These are phyloP conservation scores for Rossbeevera mucosa DNA, from an alignment of 768 basidiomycete genomes.

Conservation along the genomic window DNA sequence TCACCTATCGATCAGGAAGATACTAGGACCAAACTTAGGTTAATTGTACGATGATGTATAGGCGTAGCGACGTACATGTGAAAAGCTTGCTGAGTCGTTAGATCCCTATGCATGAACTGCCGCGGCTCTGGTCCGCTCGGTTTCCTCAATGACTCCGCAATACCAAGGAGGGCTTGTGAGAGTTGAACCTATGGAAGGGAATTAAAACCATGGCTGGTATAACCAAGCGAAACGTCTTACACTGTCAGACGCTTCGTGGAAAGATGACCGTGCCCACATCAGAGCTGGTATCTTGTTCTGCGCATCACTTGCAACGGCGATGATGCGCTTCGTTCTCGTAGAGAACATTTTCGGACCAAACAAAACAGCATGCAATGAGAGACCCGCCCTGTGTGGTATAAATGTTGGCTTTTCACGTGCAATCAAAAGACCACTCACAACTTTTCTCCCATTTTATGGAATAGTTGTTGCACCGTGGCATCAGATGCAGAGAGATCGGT, in stretches of 20 bases:
- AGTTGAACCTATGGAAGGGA: slow-evolving; percentile 39
- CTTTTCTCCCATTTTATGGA: slow-evolving; percentile 32
- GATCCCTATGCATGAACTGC: slow-evolving; percentile 47
- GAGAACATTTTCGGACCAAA: slow-evolving; percentile 39
- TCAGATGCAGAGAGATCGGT: slow-evolving; percentile 40
- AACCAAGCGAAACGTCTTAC: slow-evolving; percentile 27
- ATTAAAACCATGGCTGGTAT: not conserved
- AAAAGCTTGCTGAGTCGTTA: slow-evolving; percentile 46
- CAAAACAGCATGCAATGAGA: slow-evolving; percentile 53
- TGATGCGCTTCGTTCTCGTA: slow-evolving; percentile 40
- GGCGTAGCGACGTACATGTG: slow-evolving; percentile 45
- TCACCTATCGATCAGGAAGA: slow-evolving; percentile 23
- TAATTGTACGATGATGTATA: not conserved
- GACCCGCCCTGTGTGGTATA: slow-evolving; percentile 37
- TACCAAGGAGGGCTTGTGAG: slow-evolving; percentile 49
- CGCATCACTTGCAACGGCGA: slow-evolving; percentile 42
- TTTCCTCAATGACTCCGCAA: slow-evolving; percentile 52
- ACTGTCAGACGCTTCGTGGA: slow-evolving; percentile 45
- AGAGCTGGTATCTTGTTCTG: slow-evolving; percentile 33
- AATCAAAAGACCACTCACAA: slow-evolving; percentile 32
- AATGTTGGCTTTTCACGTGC: not conserved
- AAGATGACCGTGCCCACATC: slow-evolving; percentile 38
- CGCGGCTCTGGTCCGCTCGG: slow-evolving; percentile 44
- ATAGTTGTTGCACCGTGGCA: slow-evolving; percentile 32
- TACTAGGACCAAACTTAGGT: not conserved